A percentile compares a stretch with the other conserved stretches of the same genome.
Conservation (phyloP, 2,329 filamentous ascomycete species). For the Diaporthe sp. region DNA sequence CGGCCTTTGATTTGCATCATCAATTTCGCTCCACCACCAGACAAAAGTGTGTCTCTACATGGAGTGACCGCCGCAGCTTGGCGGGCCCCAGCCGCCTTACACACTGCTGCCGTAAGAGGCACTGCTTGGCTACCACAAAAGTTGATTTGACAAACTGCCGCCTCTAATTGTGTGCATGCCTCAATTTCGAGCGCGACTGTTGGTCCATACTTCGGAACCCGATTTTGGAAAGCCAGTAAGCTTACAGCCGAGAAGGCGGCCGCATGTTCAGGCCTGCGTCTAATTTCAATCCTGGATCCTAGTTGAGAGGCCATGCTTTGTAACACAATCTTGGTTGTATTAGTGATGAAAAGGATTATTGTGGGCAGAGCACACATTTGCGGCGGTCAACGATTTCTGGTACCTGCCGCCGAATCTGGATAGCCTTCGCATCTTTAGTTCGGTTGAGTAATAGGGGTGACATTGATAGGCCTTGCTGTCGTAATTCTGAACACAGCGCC, state of each 20-base stretch:
- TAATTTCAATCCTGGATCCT: not conserved
- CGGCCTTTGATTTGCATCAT: not conserved
- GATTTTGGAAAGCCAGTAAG: slow-evolving; percentile 1
- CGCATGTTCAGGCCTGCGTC: not conserved
- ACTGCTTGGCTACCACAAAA: not conserved
- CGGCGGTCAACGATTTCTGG: not conserved
- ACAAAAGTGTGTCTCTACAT: not conserved
- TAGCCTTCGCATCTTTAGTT: not conserved
- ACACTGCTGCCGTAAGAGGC: not conserved
- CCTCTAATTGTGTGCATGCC: not conserved
- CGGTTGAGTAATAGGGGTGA: not conserved
- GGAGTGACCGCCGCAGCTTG: not conserved
- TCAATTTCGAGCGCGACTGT: not conserved
- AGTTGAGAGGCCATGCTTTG: not conserved
- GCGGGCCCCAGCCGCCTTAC: not conserved
- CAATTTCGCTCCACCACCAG: not conserved
- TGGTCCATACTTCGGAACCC: not conserved
- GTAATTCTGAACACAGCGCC: not conserved
- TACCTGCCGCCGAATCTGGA: not conserved
- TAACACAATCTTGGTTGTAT: not conserved
- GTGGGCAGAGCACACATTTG: not conserved
- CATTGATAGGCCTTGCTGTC: not conserved
- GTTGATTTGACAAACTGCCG: slow-evolving; percentile 5
- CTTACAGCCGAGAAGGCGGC: slow-evolving; percentile 5
- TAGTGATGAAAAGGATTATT: not conserved